Evolutionary conservation across 2,329 filamentous ascomycete species (phyloP).

Genomic region (Lachnellula hyalina): DNA sequence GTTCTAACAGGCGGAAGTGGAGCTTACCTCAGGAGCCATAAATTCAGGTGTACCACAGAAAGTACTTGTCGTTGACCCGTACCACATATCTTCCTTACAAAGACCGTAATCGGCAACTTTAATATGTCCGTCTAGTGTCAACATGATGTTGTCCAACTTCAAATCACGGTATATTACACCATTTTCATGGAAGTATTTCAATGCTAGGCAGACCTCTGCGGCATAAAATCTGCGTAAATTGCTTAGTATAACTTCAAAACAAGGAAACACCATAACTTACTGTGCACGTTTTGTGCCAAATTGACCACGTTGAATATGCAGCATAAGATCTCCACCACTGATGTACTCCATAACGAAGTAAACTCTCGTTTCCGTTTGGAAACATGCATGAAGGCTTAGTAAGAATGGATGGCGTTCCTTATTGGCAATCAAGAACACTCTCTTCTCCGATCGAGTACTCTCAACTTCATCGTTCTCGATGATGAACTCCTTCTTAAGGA

Average conservation of each 20-base stretch:
- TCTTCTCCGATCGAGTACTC: conserved; percentile 94
- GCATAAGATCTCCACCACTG: conserved; percentile 95
- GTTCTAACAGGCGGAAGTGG: conserved; percentile 65
- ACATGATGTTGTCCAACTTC: conserved; percentile 82
- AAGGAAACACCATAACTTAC: conserved; percentile 46
- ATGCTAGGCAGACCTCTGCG: conserved; percentile 89
- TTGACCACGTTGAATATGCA: conserved; percentile 95
- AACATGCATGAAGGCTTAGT: conserved; percentile 91
- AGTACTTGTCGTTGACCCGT: conserved; percentile 90
- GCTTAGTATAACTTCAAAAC: conserved; percentile 14
- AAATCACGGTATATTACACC: conserved; percentile 91
- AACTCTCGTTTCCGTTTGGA: conserved; percentile 96
- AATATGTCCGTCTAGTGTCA: conserved; percentile 94
- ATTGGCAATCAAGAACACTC: conserved; percentile 95
- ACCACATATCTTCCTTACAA: conserved; percentile 99
- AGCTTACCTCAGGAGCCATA: conserved; percentile 90
- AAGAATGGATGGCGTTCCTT: conserved; percentile 95
- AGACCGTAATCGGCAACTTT: conserved; percentile 98
- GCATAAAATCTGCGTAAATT: conserved; percentile 72
- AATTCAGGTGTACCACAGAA: conserved; percentile 99
- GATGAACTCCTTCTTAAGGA: conserved; percentile 99
- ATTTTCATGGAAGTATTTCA: conserved; percentile 99
- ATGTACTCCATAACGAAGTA: conserved; percentile 99
- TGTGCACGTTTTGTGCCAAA: conserved; percentile 95
- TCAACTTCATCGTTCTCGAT: conserved; percentile 99